phyloP scores from a whole-genome alignment of 139 green algal species.

The Picochlorum sp. region DNA sequence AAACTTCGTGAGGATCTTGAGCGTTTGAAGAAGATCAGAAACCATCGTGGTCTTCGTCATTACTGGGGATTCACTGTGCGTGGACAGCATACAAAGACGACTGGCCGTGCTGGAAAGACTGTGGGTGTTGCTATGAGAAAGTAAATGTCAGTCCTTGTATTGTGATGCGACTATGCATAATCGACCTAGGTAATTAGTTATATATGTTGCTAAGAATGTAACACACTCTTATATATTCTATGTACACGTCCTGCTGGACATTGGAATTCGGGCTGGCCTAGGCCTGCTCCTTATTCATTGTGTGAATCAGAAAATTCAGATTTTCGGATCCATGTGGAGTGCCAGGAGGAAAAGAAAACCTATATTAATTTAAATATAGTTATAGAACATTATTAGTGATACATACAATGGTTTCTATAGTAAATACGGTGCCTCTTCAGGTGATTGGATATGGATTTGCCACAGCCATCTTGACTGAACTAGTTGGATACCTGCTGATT shows the following conservation, averaged over 20 bases:
- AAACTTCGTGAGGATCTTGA: constrained; percentile 95
- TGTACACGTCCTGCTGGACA: too few species aligned
- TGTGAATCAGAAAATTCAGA: too few species aligned
- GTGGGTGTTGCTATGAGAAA: constrained; percentile 41
- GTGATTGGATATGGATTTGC: constrained; percentile 15
- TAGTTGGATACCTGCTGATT: constrained; percentile 18
- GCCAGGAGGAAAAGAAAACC: too few species aligned
- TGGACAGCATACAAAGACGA: constrained; percentile 99
- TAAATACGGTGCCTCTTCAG: neutral
- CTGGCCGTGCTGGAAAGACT: constrained; percentile 84
- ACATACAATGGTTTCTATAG: neutral
- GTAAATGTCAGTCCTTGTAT: constrained; percentile 4
- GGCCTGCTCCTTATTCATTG: too few species aligned
- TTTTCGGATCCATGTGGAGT: too few species aligned
- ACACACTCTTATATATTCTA: too few species aligned
- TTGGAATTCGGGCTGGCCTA: too few species aligned
- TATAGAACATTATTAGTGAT: neutral
- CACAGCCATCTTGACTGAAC: constrained; percentile 8
- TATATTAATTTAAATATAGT: neutral
- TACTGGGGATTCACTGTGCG: constrained; percentile 97
- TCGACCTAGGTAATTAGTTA: too few species aligned
- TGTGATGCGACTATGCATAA: neutral
- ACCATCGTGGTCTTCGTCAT: constrained; percentile 93
- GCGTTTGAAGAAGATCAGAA: constrained; percentile 99
- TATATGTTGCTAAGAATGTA: too few species aligned